Evolutionary conservation across 768 basidiomycete genomes (phyloP).

Genomic region (Pleurotus platypus): DNA sequence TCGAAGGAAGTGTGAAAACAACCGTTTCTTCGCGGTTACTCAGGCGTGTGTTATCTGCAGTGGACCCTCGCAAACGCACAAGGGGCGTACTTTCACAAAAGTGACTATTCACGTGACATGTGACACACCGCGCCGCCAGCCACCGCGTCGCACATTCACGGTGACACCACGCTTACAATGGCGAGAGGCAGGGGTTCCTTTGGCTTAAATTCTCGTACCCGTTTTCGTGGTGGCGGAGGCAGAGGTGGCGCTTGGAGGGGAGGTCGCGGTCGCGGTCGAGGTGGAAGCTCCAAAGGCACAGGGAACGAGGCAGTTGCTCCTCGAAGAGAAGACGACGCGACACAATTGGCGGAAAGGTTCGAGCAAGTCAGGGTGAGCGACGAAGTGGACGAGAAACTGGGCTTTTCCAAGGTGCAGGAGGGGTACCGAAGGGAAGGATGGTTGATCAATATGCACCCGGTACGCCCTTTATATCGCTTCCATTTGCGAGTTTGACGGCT

Average conservation of each 20-base stretch:
- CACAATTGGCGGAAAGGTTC: slow-evolving; percentile 80
- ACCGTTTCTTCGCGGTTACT: not conserved
- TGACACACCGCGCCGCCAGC: not conserved
- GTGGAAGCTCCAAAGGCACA: too few species aligned
- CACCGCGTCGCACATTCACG: not conserved
- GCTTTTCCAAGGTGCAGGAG: slow-evolving; percentile 79
- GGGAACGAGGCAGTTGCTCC: slow-evolving; percentile 28
- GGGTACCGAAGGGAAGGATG: slow-evolving; percentile 81
- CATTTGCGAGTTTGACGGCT: not conserved
- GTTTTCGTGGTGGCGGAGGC: slow-evolving; percentile 45
- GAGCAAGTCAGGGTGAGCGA: slow-evolving; percentile 74
- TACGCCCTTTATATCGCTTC: slow-evolving; percentile 30
- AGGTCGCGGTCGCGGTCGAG: slow-evolving; percentile 48
- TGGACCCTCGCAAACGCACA: too few species aligned
- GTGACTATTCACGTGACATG: too few species aligned
- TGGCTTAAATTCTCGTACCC: slow-evolving; percentile 3
- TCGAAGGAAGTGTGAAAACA: not conserved
- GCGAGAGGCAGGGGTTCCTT: slow-evolving; percentile 44
- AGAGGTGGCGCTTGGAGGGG: slow-evolving; percentile 45
- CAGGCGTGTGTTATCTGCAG: too few species aligned
- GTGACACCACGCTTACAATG: slow-evolving; percentile 21
- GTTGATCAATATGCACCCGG: slow-evolving; percentile 99
- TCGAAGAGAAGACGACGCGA: slow-evolving; percentile 83
- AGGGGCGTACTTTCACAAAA: too few species aligned
- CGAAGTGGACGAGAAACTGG: slow-evolving; percentile 92